A percentile compares a stretch with the other conserved stretches of the same genome.
These are phyloP conservation scores for Hydnum rufescens DNA, from an alignment of 768 basidiomycete genomes.

Conservation along the genomic window DNA sequence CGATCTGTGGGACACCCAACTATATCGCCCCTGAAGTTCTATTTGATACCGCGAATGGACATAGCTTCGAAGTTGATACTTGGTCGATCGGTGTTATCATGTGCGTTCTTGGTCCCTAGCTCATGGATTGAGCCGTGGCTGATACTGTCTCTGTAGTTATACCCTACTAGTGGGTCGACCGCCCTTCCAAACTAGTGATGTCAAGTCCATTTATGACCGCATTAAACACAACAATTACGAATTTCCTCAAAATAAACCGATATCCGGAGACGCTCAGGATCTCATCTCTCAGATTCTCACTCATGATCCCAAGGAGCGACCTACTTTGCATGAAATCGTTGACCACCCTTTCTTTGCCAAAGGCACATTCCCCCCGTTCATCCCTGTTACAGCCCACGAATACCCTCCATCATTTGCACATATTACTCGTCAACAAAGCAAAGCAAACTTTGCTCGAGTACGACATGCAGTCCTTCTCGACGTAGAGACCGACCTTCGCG, in stretches of 20 bases:
- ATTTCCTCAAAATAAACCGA: slow-evolving; percentile 58
- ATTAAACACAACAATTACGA: slow-evolving; percentile 89
- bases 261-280: slow-evolving; percentile 51
- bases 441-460: slow-evolving; percentile 49
- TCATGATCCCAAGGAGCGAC: slow-evolving; percentile 62
- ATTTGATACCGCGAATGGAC: slow-evolving; percentile 87
- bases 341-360: slow-evolving; percentile 66
- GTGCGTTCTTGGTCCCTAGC: slow-evolving; percentile 12
- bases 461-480: slow-evolving; percentile 44
- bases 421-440: slow-evolving; percentile 38
- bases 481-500: slow-evolving; percentile 24
- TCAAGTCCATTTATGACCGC: slow-evolving; percentile 92
- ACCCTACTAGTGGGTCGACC: slow-evolving; percentile 89
- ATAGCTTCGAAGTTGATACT: slow-evolving; percentile 95
- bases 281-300: slow-evolving; percentile 76
- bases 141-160: slow-evolving; percentile 25
- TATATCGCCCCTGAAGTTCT: slow-evolving; percentile 97
- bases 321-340: slow-evolving; percentile 68
- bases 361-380: slow-evolving; percentile 61
- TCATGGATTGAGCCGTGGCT: neutral
- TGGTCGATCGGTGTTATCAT: slow-evolving; percentile 97
- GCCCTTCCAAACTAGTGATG: slow-evolving; percentile 96
- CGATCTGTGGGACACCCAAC: slow-evolving; percentile 95
- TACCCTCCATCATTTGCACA: slow-evolving; percentile 52
- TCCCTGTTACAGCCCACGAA: slow-evolving; percentile 65